Conservation (phyloP, 495 filamentous ascomycete species). For the Daldinia decipiens region DNA sequence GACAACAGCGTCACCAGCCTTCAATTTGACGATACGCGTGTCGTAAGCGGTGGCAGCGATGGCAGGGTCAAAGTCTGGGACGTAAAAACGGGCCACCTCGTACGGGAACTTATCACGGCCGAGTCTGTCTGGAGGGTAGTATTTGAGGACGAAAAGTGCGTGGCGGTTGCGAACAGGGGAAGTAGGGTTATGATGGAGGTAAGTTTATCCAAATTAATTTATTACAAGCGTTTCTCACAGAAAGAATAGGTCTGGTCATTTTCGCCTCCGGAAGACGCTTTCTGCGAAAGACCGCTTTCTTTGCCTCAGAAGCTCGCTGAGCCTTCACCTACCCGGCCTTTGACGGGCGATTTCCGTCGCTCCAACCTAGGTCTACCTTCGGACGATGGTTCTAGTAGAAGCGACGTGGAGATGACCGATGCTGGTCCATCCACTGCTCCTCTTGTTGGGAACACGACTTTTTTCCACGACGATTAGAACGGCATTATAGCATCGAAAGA, state of each 20-base stretch:
- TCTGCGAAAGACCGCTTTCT: slow-evolving; percentile 55
- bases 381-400: slow-evolving; percentile 42
- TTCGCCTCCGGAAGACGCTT: slow-evolving; percentile 80
- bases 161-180: slow-evolving; percentile 88
- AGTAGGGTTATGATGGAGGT: slow-evolving; percentile 97
- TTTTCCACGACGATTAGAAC: slow-evolving; percentile 59
- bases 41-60: slow-evolving; percentile 95
- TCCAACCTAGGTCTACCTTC: slow-evolving; percentile 32
- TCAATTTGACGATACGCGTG: slow-evolving; percentile 93
- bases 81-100: slow-evolving; percentile 85
- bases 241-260: slow-evolving; percentile 84
- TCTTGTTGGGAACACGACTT: slow-evolving; percentile 52
- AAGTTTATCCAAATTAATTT: slow-evolving; percentile 40
- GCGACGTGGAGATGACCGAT: slow-evolving; percentile 60
- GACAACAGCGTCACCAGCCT: slow-evolving; percentile 98
- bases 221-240: slow-evolving; percentile 26
- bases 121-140: slow-evolving; percentile 98
- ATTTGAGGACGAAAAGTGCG: slow-evolving; percentile 97
- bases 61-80: slow-evolving; percentile 98
- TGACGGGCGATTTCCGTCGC: slow-evolving; percentile 52
- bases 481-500: not conserved
- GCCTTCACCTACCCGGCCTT: slow-evolving; percentile 51
- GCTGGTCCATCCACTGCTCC: slow-evolving; percentile 58
- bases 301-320: slow-evolving; percentile 52
- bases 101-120: slow-evolving; percentile 87